Conservation (phyloP, 2,329 filamentous ascomycete species). For the Lasiodiplodia theobromae region DNA sequence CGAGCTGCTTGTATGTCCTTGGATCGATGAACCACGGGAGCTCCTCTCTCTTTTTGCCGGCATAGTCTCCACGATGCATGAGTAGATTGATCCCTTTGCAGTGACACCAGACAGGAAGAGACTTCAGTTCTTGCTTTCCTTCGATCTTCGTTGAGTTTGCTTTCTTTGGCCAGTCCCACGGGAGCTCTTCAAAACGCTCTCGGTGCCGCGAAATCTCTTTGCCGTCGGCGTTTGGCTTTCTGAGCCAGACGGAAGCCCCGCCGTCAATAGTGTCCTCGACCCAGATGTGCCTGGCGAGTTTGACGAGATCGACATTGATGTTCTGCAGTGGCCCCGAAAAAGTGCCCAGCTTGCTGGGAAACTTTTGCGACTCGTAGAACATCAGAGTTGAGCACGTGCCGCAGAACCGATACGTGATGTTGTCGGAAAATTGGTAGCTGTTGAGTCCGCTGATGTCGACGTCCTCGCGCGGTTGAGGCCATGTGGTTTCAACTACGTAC, state of each 20-base stretch:
- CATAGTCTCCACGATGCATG: slow-evolving; percentile 46
- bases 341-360: slow-evolving; percentile 40
- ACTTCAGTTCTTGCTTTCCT: slow-evolving; percentile 32
- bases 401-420: slow-evolving; percentile 51
- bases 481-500: slow-evolving; percentile 47
- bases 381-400: slow-evolving; percentile 53
- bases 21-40: slow-evolving; percentile 56
- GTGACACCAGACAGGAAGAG: slow-evolving; percentile 53
- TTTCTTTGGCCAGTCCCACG: slow-evolving; percentile 41
- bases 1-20: slow-evolving; percentile 49
- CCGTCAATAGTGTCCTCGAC: slow-evolving; percentile 62
- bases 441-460: slow-evolving; percentile 43
- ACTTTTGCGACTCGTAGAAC: slow-evolving; percentile 47
- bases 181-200: slow-evolving; percentile 38
- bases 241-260: slow-evolving; percentile 58
- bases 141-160: slow-evolving; percentile 30
- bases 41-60: slow-evolving; percentile 36
- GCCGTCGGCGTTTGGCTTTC: slow-evolving; percentile 44
- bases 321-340: slow-evolving; percentile 52
- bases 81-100: slow-evolving; percentile 57
- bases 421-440: slow-evolving; percentile 48
- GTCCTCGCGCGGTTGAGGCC: slow-evolving; percentile 46
- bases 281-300: slow-evolving; percentile 51
- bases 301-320: slow-evolving; percentile 39
- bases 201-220: slow-evolving; percentile 37